Conservation (phyloP, 1,284 basidiomycete species). For the Irpex sp. region DNA sequence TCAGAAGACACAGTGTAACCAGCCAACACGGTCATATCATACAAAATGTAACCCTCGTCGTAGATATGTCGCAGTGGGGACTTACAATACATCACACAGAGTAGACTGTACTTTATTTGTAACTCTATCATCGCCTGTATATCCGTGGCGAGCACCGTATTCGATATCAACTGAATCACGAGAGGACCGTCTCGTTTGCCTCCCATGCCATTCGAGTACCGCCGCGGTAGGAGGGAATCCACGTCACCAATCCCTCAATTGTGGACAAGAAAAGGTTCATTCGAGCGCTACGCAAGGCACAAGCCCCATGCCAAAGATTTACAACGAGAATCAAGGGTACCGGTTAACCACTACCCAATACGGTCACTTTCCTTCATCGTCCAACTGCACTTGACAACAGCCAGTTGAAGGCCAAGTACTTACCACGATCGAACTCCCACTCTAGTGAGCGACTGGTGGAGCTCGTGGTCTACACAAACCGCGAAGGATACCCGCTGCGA, state of each 20-base stretch:
- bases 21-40: neutral
- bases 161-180: neutral
- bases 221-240: neutral
- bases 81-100: neutral
- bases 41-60: slow-evolving; percentile 1
- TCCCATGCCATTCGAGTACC: neutral
- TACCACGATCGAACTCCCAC: neutral
- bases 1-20: slow-evolving; percentile 15
- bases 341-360: too few species aligned
- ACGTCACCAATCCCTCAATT: neutral
- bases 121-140: neutral
- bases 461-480: neutral
- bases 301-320: neutral
- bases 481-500: neutral
- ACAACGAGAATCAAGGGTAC: neutral
- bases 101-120: neutral
- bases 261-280: neutral
- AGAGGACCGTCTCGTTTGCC: neutral
- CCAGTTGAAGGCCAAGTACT: neutral
- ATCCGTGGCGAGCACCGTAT: neutral
- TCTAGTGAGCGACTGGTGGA: neutral
- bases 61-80: neutral
- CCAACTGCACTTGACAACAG: neutral
- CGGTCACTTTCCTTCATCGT: neutral
- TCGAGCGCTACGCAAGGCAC: neutral